phyloP scores from a whole-genome alignment of 371 early-diverging fungal genomes.

The Mortierella sp. region DNA sequence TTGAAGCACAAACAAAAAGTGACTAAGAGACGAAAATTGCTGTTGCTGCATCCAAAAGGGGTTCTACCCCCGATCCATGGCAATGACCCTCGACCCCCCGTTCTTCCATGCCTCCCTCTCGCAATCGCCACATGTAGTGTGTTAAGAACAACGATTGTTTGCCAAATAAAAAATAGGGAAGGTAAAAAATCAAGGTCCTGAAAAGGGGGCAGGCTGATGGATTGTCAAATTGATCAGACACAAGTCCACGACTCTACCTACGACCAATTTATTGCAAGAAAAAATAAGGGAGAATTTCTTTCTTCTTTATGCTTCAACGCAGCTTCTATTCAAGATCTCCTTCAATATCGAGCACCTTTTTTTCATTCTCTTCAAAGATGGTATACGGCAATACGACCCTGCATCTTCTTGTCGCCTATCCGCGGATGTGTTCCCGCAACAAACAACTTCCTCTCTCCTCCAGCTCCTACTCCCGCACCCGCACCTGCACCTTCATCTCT shows the following conservation, averaged over 20 bases:
- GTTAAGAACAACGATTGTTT: no score
- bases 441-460: slow-evolving; percentile 23
- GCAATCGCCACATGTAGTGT: no score
- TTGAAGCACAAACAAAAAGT: neutral
- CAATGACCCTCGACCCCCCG: neutral
- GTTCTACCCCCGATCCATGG: neutral
- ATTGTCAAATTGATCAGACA: no score
- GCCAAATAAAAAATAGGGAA: neutral
- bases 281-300: neutral
- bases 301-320: neutral
- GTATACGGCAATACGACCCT: slow-evolving; percentile 48
- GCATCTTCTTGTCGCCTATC: slow-evolving; percentile 37
- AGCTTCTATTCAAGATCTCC: neutral
- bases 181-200: neutral
- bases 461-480: neutral
- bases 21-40: neutral
- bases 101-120: neutral
- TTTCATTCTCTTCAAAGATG: neutral
- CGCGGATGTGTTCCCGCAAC: slow-evolving; percentile 45
- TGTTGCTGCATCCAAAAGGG: neutral
- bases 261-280: no score
- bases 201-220: neutral
- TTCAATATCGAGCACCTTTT: no score
- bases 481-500: neutral
- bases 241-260: no score